phyloP scores from a whole-genome alignment of 1,284 basidiomycete species.

The Schizopora paradoxa region DNA sequence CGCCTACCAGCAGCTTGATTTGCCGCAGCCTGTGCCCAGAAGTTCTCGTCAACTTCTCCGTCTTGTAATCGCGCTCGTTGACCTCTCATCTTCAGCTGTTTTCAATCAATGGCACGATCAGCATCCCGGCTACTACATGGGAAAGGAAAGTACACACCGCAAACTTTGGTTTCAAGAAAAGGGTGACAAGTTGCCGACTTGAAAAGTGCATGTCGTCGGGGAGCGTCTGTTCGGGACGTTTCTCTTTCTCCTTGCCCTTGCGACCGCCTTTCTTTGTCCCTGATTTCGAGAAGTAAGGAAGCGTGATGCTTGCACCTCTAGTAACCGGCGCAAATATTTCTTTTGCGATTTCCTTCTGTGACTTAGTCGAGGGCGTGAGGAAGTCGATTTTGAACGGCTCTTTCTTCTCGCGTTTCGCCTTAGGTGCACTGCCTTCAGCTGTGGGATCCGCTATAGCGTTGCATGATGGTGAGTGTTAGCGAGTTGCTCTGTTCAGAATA shows the following conservation, averaged over 20 bases:
- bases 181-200: constrained; percentile 79
- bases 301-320: constrained; percentile 58
- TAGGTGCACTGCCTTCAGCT: constrained; percentile 34
- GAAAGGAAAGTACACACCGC: constrained; percentile 47
- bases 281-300: constrained; percentile 51
- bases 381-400: constrained; percentile 90
- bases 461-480: no score
- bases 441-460: constrained; percentile 40
- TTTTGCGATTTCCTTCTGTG: constrained; percentile 68
- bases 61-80: constrained; percentile 56
- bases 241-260: constrained; percentile 45
- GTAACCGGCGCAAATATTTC: constrained; percentile 78
- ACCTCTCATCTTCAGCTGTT: constrained; percentile 82
- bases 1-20: constrained; percentile 61
- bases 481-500: no score
- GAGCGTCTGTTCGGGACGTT: constrained; percentile 74
- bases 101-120: constrained; percentile 12
- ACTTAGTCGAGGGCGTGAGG: constrained; percentile 52
- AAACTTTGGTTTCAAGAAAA: constrained; percentile 96
- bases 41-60: constrained; percentile 88
- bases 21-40: constrained; percentile 91
- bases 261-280: constrained; percentile 40
- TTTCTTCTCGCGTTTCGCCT: constrained; percentile 71
- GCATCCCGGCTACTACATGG: no score
- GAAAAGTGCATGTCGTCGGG: constrained; percentile 99